These are phyloP conservation scores for Lepidopterella palustris DNA, from an alignment of 495 filamentous ascomycete species.

Conservation along the genomic window DNA sequence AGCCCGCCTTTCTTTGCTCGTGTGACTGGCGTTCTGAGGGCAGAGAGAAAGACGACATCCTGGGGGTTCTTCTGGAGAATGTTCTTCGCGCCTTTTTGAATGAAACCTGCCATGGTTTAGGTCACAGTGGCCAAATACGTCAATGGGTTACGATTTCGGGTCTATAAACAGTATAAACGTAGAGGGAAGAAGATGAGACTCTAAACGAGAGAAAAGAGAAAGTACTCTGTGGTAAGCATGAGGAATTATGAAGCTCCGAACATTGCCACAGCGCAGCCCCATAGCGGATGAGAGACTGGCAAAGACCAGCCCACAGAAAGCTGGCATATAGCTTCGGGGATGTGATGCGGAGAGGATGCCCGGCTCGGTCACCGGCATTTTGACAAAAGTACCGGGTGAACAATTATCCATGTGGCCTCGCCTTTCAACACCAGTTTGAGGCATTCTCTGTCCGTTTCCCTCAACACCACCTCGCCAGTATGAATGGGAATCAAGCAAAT, in stretches of 20 bases:
- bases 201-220: background rate
- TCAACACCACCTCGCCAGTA: no score
- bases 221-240: background rate
- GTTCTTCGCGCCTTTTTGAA: slow-evolving; percentile 61
- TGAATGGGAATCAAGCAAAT: no score
- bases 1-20: slow-evolving; percentile 56
- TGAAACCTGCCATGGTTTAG: slow-evolving; percentile 47
- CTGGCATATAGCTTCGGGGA: background rate
- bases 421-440: no score
- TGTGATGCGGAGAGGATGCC: background rate
- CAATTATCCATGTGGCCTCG: no score
- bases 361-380: no score
- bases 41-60: slow-evolving; percentile 68
- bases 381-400: no score
- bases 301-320: background rate
- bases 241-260: background rate
- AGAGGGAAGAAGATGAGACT: background rate
- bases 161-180: background rate
- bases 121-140: background rate
- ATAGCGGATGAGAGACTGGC: background rate
- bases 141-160: background rate
- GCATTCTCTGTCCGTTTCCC: no score
- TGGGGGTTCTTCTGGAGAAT: slow-evolving; percentile 73
- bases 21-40: slow-evolving; percentile 39
- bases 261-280: background rate